Base-by-base conservation (phyloP, 2,329 filamentous ascomycete genomes). In the Beauveria australis region DNA sequence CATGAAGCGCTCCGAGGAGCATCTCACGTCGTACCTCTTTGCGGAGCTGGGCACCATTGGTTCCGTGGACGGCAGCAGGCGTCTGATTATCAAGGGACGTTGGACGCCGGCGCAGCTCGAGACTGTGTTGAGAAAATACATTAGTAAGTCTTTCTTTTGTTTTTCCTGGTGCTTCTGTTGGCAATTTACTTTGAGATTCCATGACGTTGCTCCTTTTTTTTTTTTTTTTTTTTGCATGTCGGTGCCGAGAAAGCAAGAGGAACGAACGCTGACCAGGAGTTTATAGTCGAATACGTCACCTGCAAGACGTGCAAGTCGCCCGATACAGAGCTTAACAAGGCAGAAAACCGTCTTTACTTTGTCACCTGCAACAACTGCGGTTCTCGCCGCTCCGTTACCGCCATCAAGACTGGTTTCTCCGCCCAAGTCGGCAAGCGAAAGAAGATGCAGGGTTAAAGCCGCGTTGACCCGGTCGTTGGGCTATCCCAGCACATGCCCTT, bases 51-150 rank as follows among this genome's bases (percentile, higher is more conserved):
- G 94, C 81, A 99, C 94, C 67, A 95, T 86, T 72, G 94, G 94
- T 75, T 95, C 90, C 73, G 92, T 96, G 60, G 94, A 97, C 78
- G 94, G 93, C 68, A 91, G 85, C 78, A 87, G 92, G 76, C 88
- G 93, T 72, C 78, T 99, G 70, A 92, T 99, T 73, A 99, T 99
- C 84, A 97, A 96, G 84, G 94, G 94, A 82, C 91, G 94, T 73
- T 99, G 99, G 89, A 93, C 97, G 78, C 93, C 97, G 81, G 97
- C 97, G 80, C 93, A 97, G 81, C 92, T 97, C 73, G 94, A 99
- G 81, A 96, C 95, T 77, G 92, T 97, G 58, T 78, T 97, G 73
- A 84, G 93, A 79, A 90, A 93, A 81, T 96, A 96, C 76, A 97
- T 96, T 74, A 89, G 89, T 91, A 80, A 75, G 86, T 82, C 60